These are phyloP conservation scores for Xylaria castorea DNA, from an alignment of 495 filamentous ascomycete species.

Conservation along the genomic window DNA sequence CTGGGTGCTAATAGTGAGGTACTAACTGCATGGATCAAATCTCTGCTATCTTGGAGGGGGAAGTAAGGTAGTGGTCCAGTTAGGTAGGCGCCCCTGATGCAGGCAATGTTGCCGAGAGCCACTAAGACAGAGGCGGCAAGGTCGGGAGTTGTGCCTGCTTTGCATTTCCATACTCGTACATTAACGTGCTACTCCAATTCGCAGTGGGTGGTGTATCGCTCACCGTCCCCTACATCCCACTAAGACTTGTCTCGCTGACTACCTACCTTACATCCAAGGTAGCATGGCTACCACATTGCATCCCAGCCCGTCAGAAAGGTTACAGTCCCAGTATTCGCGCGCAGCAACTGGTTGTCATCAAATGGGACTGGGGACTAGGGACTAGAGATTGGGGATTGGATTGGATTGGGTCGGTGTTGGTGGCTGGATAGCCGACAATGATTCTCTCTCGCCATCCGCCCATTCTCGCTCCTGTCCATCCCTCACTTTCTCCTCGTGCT, in stretches of 20 bases:
- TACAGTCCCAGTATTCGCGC: constrained; percentile 2
- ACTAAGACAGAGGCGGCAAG: constrained; percentile 23
- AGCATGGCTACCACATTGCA: constrained; percentile 12
- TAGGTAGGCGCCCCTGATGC: constrained; percentile 19
- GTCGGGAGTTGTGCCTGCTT: constrained; percentile 22
- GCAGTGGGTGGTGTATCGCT: constrained; percentile 1
- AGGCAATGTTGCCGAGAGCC: constrained; percentile 18
- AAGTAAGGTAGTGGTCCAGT: neutral
- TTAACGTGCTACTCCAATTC: constrained; percentile 1
- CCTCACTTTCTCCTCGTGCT: neutral
- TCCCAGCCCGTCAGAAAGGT: constrained; percentile 8
- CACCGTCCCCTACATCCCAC: constrained; percentile 18
- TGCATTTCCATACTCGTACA: neutral
- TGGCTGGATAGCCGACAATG: neutral
- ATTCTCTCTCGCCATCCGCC: neutral
- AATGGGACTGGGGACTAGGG: neutral
- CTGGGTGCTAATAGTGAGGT: neutral
- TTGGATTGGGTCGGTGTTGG: neutral
- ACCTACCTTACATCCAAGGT: neutral
- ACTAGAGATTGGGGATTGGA: neutral
- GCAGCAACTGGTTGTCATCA: constrained; percentile 12
- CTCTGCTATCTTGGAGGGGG: neutral
- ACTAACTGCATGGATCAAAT: neutral
- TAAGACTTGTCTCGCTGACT: neutral
- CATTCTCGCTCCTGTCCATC: neutral